Conservation (phyloP, 257 asterid genomes). For the Datura wrightii region DNA sequence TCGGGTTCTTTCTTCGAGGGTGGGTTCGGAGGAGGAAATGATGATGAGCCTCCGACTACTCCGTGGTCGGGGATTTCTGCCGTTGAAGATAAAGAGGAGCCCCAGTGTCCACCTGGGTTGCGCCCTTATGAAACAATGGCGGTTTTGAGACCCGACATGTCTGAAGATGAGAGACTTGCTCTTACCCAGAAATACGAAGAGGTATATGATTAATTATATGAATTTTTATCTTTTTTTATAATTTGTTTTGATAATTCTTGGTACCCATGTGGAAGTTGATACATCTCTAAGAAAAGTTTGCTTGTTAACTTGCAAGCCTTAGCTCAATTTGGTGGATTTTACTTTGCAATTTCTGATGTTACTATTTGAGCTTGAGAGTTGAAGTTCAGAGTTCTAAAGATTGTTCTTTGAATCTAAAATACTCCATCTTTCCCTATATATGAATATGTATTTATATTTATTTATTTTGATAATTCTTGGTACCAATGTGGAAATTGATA, state of each 20-base stretch:
- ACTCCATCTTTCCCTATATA: background rate
- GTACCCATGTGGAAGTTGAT: background rate
- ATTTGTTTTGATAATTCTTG: background rate
- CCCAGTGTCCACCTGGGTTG: slow-evolving; percentile 93
- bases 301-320: background rate
- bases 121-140: slow-evolving; percentile 88
- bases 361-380: background rate
- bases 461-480: background rate
- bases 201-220: slow-evolving; percentile 26
- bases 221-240: too few species aligned
- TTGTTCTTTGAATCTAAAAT: background rate
- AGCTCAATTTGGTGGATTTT: background rate
- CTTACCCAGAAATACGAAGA: slow-evolving; percentile 91
- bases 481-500: background rate
- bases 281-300: background rate
- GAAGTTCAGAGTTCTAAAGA: background rate
- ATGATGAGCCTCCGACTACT: slow-evolving; percentile 50
- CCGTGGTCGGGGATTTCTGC: slow-evolving; percentile 70
- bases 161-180: slow-evolving; percentile 92
- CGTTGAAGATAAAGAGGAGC: slow-evolving; percentile 80
- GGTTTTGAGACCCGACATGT: slow-evolving; percentile 90
- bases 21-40: slow-evolving; percentile 54
- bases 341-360: background rate
- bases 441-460: too few species aligned
- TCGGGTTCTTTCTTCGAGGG: slow-evolving; percentile 69